These are phyloP conservation scores for Tephrocybe sp. DNA, from an alignment of 768 basidiomycete species.

Conservation along the genomic window DNA sequence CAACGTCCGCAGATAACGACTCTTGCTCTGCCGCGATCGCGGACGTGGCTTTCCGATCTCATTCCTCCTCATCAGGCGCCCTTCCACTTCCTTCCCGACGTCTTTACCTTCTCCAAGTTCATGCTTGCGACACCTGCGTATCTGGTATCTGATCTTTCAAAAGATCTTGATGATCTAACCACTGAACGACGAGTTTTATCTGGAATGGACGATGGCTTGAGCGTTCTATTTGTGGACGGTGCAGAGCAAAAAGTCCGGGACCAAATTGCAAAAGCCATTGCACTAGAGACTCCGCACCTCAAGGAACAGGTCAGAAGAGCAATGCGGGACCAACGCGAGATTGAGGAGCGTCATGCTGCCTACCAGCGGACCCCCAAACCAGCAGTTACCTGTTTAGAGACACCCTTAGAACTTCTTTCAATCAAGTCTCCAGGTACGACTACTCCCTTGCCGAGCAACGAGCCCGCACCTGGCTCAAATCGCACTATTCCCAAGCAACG, in stretches of 20 bases:
- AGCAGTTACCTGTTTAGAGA: constrained; percentile 31
- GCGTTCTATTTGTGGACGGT: constrained; percentile 74
- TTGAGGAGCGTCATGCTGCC: constrained; percentile 40
- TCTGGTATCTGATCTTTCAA: constrained; percentile 68
- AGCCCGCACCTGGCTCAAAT: constrained; percentile 20
- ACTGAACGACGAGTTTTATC: constrained; percentile 64
- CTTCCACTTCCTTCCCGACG: constrained; percentile 94
- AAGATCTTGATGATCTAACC: constrained; percentile 70
- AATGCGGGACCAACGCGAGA: constrained; percentile 51
- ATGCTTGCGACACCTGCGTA: constrained; percentile 94
- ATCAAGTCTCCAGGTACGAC: constrained; percentile 27
- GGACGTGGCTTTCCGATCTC: constrained; percentile 92
- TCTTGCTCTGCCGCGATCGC: constrained; percentile 86
- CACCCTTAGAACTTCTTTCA: constrained; percentile 59
- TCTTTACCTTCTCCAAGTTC: constrained; percentile 84
- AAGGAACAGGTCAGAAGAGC: constrained; percentile 62
- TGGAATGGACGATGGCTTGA: constrained; percentile 73
- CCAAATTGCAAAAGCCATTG: constrained; percentile 77
- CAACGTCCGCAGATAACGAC: constrained; percentile 94
- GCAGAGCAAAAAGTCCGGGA: constrained; percentile 73
- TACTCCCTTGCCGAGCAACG: constrained; percentile 6
- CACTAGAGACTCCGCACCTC: constrained; percentile 69
- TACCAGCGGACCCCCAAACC: constrained; percentile 27
- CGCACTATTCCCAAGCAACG: constrained; percentile 57
- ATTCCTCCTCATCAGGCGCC: constrained; percentile 91